Evolutionary conservation across 2,329 filamentous ascomycete genomes (phyloP).

Genomic region (Exophiala xenobiotica): DNA sequence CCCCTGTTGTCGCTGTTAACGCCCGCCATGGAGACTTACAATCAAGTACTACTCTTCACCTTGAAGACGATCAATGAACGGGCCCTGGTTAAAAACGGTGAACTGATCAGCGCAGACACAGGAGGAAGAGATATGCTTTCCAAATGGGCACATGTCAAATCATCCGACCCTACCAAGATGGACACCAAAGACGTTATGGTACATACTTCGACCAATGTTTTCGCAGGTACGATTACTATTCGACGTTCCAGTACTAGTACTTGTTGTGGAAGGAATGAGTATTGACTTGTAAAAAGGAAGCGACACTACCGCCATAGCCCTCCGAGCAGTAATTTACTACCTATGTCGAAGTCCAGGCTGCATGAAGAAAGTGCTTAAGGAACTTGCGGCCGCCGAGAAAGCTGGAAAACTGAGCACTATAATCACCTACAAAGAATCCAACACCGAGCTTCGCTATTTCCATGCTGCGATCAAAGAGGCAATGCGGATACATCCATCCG

Average conservation of each 20-base stretch:
- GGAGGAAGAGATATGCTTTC: neutral
- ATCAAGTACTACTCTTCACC: conserved; percentile 34
- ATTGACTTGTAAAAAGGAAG: no score
- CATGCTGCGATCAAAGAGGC: neutral
- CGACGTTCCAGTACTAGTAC: no score
- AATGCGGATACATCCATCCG: neutral
- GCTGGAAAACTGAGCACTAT: neutral
- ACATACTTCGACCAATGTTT: neutral
- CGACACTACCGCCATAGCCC: neutral
- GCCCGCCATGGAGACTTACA: conserved; percentile 36
- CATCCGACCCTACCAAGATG: neutral
- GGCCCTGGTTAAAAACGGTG: neutral
- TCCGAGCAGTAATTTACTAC: neutral
- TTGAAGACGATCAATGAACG: conserved; percentile 31
- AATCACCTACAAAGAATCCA: neutral
- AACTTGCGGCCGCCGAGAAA: neutral
- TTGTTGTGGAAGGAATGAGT: no score
- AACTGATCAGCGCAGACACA: neutral
- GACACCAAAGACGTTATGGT: neutral
- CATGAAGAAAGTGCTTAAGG: neutral
- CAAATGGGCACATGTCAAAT: neutral
- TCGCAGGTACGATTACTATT: neutral
- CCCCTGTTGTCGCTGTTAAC: conserved; percentile 32
- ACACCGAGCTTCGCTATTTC: neutral
- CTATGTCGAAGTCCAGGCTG: neutral